Percentiles rank a stretch among this genome's conserved stretches.
Conservation (phyloP, 345 rosid genomes). For the Linum usitatissimum region DNA sequence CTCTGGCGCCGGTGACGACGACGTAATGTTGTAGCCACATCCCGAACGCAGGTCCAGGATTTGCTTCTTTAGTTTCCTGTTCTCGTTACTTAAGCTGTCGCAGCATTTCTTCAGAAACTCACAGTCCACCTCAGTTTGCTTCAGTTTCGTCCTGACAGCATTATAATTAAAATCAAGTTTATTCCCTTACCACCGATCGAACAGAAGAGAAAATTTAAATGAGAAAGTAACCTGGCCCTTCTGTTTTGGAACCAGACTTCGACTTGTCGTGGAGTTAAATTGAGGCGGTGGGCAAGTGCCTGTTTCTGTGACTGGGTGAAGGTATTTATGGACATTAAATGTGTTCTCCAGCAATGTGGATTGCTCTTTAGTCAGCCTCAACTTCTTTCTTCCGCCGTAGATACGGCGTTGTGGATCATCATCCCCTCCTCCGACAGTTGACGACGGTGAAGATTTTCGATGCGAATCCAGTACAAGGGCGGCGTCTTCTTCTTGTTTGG, state of each 20-base stretch:
- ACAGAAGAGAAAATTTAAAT: neutral
- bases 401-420: too few species aligned
- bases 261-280: constrained; percentile 43
- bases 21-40: too few species aligned
- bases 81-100: constrained; percentile 30
- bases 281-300: constrained; percentile 31
- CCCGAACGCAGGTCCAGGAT: constrained; percentile 22
- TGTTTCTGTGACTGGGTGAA: constrained; percentile 38
- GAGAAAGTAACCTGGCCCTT: constrained; percentile 38
- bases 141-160: constrained; percentile 37
- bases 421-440: too few species aligned
- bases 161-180: too few species aligned
- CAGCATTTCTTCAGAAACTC: constrained; percentile 33
- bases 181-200: neutral
- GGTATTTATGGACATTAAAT: constrained; percentile 29
- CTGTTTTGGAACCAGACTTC: constrained; percentile 62
- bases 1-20: too few species aligned
- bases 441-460: too few species aligned
- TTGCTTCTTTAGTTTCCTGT: constrained; percentile 34
- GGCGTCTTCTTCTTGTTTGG: too few species aligned
- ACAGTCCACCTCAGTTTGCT: constrained; percentile 39
- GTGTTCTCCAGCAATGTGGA: constrained; percentile 30
- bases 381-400: constrained; percentile 38
- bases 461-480: too few species aligned
- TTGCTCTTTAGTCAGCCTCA: constrained; percentile 34